Evolutionary conservation across 1,284 basidiomycete genomes (phyloP), one percentile per base, ranked within the genome.

Genomic region (Trichosporon coremiiforme): DNA sequence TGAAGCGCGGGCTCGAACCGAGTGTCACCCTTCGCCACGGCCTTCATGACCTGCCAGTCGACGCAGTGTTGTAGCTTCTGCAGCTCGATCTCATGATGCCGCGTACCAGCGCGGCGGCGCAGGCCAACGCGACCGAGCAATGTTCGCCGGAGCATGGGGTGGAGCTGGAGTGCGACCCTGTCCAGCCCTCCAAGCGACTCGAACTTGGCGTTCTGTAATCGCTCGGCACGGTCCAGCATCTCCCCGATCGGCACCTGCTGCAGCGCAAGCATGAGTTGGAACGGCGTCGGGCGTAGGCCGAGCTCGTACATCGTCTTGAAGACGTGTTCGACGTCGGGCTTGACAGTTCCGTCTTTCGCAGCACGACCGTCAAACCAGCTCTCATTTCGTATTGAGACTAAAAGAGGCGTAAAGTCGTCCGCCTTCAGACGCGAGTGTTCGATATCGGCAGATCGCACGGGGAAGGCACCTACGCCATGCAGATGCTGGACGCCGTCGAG

Each of bases 401-500:
- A 47, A 9, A 68, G 62, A 9, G 62, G 20, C 8, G 41, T 38
- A 35, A 68, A 64, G n/a, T 63, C 31, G 20, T 55, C 47, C 7
- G 67, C 62, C 20, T 47, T 63, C 17, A 68, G 22, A 36, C 67
- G 25, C 17, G n/a, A 20, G 2, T 29, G 45, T 55, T 10, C 31
- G 62, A 20, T 47, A 62, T 20, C 22, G 13, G 47, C 6, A 4
- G 9, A 13, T n/a, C 36, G 36, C 36, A 41, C 9, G 41, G 50
- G 8, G 6, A 68, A 45, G 1, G 31, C 67, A 13, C 67, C 67
- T 13, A 68, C 20, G 62, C 64, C 62, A 7, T 38, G 47, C 6
- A 68, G 47, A 0, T 22, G 31, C 8, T 15, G 20, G 2, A 60
- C 62, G 12, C 29, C 17, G 4, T 29, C 45, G 0, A 68, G 45